Percentiles rank a stretch among this genome's conserved stretches.
phyloP scores from a whole-genome alignment of 345 rosid species.

The Camelina hispida region DNA sequence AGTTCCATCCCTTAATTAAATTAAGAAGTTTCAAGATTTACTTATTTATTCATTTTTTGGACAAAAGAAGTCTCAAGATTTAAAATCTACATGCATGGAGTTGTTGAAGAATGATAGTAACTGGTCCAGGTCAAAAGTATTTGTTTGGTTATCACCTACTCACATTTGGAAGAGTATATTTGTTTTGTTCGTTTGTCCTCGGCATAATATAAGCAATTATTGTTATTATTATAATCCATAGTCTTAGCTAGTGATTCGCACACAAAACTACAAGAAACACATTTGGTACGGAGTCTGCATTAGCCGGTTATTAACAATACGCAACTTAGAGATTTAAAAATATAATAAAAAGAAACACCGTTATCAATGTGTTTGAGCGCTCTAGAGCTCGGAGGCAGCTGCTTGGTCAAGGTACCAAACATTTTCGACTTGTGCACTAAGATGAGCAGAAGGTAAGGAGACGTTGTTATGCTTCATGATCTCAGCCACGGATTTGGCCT shows the following conservation, averaged over 20 bases:
- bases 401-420: slow-evolving; percentile 81
- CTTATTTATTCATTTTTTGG: too few species aligned
- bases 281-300: slow-evolving; percentile 24
- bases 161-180: neutral
- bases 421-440: slow-evolving; percentile 66
- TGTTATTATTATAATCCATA: neutral
- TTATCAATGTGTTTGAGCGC: slow-evolving; percentile 1
- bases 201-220: neutral
- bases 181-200: too few species aligned
- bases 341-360: neutral
- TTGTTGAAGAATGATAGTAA: neutral
- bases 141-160: neutral
- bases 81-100: neutral
- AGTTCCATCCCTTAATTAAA: neutral
- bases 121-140: neutral
- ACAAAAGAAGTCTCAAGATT: too few species aligned
- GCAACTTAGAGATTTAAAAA: neutral
- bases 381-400: slow-evolving; percentile 71
- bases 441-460: slow-evolving; percentile 61
- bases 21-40: too few species aligned
- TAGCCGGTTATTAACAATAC: slow-evolving; percentile 21
- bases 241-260: neutral
- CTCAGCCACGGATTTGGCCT: slow-evolving; percentile 49
- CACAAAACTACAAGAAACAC: slow-evolving; percentile 14
- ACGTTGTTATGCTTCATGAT: slow-evolving; percentile 48